A percentile compares a stretch with the other conserved stretches of the same genome.
These are phyloP conservation scores for Dendrothele bispora DNA, from an alignment of 768 basidiomycete species.

Conservation along the genomic window DNA sequence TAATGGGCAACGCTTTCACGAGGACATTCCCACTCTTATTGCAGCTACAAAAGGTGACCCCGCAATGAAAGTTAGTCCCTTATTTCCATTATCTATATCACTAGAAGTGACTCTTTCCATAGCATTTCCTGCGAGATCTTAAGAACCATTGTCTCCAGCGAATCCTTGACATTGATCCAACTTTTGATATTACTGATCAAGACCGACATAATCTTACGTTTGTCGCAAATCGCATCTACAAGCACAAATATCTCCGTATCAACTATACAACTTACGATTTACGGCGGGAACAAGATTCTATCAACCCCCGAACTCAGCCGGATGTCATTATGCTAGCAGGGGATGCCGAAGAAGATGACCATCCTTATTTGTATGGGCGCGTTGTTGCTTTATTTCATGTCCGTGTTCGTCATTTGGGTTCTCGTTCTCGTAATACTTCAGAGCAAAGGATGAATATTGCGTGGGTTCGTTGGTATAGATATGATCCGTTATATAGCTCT, in stretches of 20 bases:
- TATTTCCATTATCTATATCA: conserved; percentile 2
- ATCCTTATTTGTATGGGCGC: background rate
- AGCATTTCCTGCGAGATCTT: conserved; percentile 29
- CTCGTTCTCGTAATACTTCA: too few species aligned
- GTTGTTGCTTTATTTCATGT: conserved; percentile 16
- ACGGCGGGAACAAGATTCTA: too few species aligned
- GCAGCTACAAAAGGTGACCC: too few species aligned
- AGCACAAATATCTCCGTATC: too few species aligned
- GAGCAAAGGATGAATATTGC: too few species aligned
- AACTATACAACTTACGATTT: too few species aligned
- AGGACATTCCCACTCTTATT: conserved; percentile 6
- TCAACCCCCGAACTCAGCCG: too few species aligned
- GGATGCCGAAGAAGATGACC: conserved; percentile 2
- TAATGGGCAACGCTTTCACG: background rate
- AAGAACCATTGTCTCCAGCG: conserved; percentile 28
- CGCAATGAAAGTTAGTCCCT: background rate
- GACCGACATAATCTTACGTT: conserved; percentile 12
- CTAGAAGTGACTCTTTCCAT: background rate
- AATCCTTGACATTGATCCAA: conserved; percentile 17
- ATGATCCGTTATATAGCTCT: too few species aligned
- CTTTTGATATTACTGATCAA: conserved; percentile 20
- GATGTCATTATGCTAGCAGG: conserved; percentile 20
- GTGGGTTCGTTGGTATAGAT: too few species aligned
- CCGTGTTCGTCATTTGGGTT: too few species aligned
- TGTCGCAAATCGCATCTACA: conserved; percentile 34